Evolutionary conservation across 2,329 filamentous ascomycete species (phyloP), one percentile per base, ranked within the genome.

Genomic region (Diaporthe eres): DNA sequence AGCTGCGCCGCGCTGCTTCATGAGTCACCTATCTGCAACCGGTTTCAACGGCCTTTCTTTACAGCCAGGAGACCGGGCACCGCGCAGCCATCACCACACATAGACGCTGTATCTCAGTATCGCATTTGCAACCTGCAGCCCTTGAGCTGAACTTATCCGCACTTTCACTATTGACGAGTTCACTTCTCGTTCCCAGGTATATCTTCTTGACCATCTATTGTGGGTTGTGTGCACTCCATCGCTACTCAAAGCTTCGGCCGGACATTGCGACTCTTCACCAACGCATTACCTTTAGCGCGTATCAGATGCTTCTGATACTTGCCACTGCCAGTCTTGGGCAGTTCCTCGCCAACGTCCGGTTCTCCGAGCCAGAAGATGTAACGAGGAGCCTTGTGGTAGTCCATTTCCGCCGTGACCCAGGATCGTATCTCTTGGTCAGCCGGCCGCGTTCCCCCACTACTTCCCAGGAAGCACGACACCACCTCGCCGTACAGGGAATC

Each of bases 231-330:
- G 22, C 4, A 3, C 6, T 42, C 34, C 19, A 39, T 19, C 12
- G 22, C 34, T 15, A 28, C 39, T 47, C 9, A 65, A 4, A 65
- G 7, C 42, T 34, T 65, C 17, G 61, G 17, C 4, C 61, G 42
- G 25, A 49, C 19, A 34, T 0, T 10, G 4, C 42, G 61, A 47
- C 25, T 65, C 42, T 34, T 65, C 61, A 65, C 25, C 15, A 65
- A n/a, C 17, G 25, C 61, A 34, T 65, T 49, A 5, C 61, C 61
- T 49, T 49, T 47, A 22, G 39, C 61, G 12, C 42, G 61, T 65
- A 65, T 65, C 42, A 65, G n/a, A 8, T 65, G 61, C 25, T 65
- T 65, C 61, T 65, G 25, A 28, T 65, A 65, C 61, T 65, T 65
- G 1, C 61, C 61, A 31, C 61, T 65, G 5, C 39, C 61, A 0